Percentiles rank a stretch among this genome's conserved stretches.
Evolutionary conservation across 345 rosid species (phyloP).

Genomic region (Passiflora organensis): DNA sequence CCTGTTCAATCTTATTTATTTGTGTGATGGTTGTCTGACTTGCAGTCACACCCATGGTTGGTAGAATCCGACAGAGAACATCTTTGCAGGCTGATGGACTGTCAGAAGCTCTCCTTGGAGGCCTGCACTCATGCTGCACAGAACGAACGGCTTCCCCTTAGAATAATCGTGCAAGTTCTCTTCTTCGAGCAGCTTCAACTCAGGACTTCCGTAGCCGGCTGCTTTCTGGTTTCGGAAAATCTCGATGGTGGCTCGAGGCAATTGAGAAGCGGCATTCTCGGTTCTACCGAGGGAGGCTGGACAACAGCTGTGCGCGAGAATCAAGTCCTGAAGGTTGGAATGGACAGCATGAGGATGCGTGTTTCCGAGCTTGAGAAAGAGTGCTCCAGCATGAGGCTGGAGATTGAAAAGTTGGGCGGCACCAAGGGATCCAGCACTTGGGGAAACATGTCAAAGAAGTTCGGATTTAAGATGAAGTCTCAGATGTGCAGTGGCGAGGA

Average conservation of each 20-base stretch:
- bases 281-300: conserved; percentile 83
- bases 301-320: conserved; percentile 89
- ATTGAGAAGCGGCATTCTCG: conserved; percentile 67
- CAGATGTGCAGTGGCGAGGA: conserved; percentile 98
- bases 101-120: conserved; percentile 95
- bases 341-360: conserved; percentile 93
- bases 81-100: conserved; percentile 86
- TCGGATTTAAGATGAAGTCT: conserved; percentile 82
- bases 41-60: conserved; percentile 97
- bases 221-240: conserved; percentile 89
- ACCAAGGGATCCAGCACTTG: conserved; percentile 27
- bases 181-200: conserved; percentile 99
- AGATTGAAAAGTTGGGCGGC: conserved; percentile 72
- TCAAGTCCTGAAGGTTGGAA: conserved; percentile 90
- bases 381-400: conserved; percentile 65
- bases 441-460: conserved; percentile 50
- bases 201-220: conserved; percentile 90
- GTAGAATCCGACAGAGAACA: conserved; percentile 86
- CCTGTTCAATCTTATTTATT: conserved; percentile 10
- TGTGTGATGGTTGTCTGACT: conserved; percentile 9
- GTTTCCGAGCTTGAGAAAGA: conserved; percentile 77
- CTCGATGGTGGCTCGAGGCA: conserved; percentile 79
- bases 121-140: conserved; percentile 99
- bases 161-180: conserved; percentile 85
- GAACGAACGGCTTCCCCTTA: conserved; percentile 86